These are phyloP conservation scores for Penicillium palitans DNA, from an alignment of 2,329 filamentous ascomycete species.

Conservation along the genomic window DNA sequence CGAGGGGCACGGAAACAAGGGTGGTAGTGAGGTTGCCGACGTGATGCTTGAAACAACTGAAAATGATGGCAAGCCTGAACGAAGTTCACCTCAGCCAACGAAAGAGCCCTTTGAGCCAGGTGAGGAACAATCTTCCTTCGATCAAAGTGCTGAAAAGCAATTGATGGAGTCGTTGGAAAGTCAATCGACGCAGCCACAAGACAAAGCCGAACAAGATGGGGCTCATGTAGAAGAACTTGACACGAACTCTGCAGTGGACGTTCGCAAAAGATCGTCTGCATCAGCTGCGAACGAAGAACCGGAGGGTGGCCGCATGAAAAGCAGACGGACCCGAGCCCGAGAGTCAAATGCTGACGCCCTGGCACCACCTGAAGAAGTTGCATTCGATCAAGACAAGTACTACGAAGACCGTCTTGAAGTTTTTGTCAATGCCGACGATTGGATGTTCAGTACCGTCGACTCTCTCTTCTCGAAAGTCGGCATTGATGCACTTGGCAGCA, in stretches of 20 bases:
- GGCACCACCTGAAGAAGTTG: conserved; percentile 48
- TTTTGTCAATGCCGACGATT: conserved; percentile 57
- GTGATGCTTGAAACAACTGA: conserved; percentile 20
- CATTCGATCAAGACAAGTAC: conserved; percentile 55
- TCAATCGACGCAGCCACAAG: conserved; percentile 28
- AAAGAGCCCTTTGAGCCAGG: conserved; percentile 22
- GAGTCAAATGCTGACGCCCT: conserved; percentile 55
- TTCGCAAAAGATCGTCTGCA: conserved; percentile 62
- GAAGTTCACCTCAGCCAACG: conserved; percentile 7
- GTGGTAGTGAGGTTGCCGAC: conserved; percentile 19
- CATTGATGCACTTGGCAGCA: conserved; percentile 48
- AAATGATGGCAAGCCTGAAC: conserved; percentile 11
- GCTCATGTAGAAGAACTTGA: conserved; percentile 31
- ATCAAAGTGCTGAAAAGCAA: conserved; percentile 40
- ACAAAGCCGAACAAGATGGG: conserved; percentile 26
- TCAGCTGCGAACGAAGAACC: conserved; percentile 59
- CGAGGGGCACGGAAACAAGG: conserved; percentile 6
- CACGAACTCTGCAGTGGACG: conserved; percentile 39
- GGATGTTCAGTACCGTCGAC: conserved; percentile 56
- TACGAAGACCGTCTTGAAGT: conserved; percentile 57
- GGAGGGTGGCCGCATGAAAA: conserved; percentile 59
- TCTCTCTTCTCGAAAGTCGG: conserved; percentile 55
- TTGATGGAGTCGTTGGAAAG: conserved; percentile 39
- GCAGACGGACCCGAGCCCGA: conserved; percentile 61
- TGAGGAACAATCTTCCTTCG: conserved; percentile 38